Percentiles rank a stretch among this genome's conserved stretches.
phyloP scores from a whole-genome alignment of 2,329 filamentous ascomycete species.

The Triangularia verruculosa region DNA sequence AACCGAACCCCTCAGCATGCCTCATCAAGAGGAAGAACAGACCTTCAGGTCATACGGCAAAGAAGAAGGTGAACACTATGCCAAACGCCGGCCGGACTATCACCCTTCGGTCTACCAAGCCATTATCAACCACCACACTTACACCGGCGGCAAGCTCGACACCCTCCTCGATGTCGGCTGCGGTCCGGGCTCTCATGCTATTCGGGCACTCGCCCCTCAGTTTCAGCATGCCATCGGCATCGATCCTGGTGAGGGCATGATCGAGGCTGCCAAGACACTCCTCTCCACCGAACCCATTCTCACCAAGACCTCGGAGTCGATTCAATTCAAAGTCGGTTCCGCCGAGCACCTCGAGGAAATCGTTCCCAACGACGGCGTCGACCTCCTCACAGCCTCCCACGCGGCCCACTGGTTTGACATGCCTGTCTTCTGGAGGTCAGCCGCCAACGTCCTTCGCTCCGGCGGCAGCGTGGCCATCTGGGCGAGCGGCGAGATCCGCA shows the following conservation, averaged over 20 bases:
- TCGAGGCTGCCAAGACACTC: slow-evolving; percentile 42
- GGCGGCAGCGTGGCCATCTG: slow-evolving; percentile 56
- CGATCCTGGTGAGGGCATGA: slow-evolving; percentile 54
- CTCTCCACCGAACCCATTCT: slow-evolving; percentile 29
- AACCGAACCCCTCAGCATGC: background rate
- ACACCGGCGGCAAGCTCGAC: slow-evolving; percentile 42
- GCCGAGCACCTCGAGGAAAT: slow-evolving; percentile 39
- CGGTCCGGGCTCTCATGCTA: slow-evolving; percentile 49
- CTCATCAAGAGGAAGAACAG: slow-evolving; percentile 30
- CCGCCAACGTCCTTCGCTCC: slow-evolving; percentile 46
- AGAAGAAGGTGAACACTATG: slow-evolving; percentile 44
- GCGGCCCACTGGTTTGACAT: slow-evolving; percentile 60
- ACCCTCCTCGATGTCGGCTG: slow-evolving; percentile 54
- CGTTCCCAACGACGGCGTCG: slow-evolving; percentile 38
- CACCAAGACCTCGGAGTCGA: slow-evolving; percentile 31
- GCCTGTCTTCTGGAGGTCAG: slow-evolving; percentile 46
- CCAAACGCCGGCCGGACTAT: slow-evolving; percentile 42
- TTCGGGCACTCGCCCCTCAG: slow-evolving; percentile 42
- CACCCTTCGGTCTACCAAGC: slow-evolving; percentile 43
- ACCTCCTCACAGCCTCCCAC: slow-evolving; percentile 49
- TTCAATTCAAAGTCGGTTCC: slow-evolving; percentile 41
- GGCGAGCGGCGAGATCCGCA: slow-evolving; percentile 34
- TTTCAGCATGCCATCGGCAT: slow-evolving; percentile 48
- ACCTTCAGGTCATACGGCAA: slow-evolving; percentile 47
- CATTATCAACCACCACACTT: slow-evolving; percentile 46